Evolutionary conservation across 495 filamentous ascomycete genomes (phyloP).

Genomic region (Penicillium pulvis): DNA sequence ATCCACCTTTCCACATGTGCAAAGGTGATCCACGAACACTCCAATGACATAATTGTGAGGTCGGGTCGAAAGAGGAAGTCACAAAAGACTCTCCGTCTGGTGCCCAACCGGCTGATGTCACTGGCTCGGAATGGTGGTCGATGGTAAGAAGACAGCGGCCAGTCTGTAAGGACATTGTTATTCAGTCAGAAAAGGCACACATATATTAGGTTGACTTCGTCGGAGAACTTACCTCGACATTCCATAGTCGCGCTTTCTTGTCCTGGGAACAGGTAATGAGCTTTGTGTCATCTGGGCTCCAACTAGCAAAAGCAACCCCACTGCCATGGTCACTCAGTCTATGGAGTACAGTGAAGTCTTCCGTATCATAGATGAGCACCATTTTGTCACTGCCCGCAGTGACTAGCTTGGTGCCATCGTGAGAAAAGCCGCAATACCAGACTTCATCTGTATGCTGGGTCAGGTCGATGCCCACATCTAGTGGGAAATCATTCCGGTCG

Average conservation of each 20-base stretch:
- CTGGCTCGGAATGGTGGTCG: slow-evolving; percentile 72
- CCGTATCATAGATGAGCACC: slow-evolving; percentile 82
- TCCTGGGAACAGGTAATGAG: slow-evolving; percentile 82
- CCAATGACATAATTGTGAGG: slow-evolving; percentile 69
- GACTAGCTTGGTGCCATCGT: slow-evolving; percentile 82
- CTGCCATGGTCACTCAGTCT: slow-evolving; percentile 63
- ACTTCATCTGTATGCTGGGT: slow-evolving; percentile 79
- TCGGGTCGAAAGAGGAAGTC: slow-evolving; percentile 74
- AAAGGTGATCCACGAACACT: slow-evolving; percentile 54
- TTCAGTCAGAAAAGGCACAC: slow-evolving; percentile 9
- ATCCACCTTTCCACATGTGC: slow-evolving; percentile 64
- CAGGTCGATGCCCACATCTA: slow-evolving; percentile 65
- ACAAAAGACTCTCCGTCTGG: slow-evolving; percentile 77
- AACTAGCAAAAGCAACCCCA: slow-evolving; percentile 74
- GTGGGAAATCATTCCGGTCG: slow-evolving; percentile 76
- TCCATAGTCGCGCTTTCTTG: slow-evolving; percentile 75
- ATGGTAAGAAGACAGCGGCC: slow-evolving; percentile 66
- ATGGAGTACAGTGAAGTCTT: slow-evolving; percentile 64
- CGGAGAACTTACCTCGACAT: slow-evolving; percentile 59
- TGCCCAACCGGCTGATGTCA: slow-evolving; percentile 85
- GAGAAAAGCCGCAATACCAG: slow-evolving; percentile 87
- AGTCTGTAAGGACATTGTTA: slow-evolving; percentile 52
- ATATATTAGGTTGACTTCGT: not conserved
- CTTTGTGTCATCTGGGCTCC: slow-evolving; percentile 89
- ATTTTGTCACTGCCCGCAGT: slow-evolving; percentile 74